A percentile compares a stretch with the other conserved stretches of the same genome.
These are phyloP conservation scores for Candida ficus DNA, from an alignment of 805 yeast genomes.

Conservation along the genomic window DNA sequence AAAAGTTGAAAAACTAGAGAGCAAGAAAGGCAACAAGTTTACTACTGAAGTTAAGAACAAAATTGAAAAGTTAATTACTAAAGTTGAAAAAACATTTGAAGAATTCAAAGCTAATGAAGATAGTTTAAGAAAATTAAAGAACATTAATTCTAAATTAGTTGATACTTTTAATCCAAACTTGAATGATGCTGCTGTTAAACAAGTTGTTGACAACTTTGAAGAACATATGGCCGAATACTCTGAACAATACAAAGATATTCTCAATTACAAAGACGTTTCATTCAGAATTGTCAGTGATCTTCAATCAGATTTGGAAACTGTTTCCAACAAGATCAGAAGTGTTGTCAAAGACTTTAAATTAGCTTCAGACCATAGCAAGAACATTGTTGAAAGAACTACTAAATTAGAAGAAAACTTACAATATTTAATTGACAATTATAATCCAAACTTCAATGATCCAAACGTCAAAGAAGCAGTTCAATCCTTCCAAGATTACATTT, in stretches of 20 bases:
- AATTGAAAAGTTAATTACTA: slow-evolving; percentile 8
- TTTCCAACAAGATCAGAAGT: too few relatives aligned
- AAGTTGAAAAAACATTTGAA: slow-evolving; percentile 16
- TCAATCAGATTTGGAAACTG: too few relatives aligned
- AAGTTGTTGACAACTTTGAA: slow-evolving; percentile 47
- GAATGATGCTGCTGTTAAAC: slow-evolving; percentile 83
- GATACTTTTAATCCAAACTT: slow-evolving; percentile 73
- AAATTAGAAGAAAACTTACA: slow-evolving; percentile 40
- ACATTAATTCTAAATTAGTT: slow-evolving; percentile 43
- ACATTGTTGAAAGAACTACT: slow-evolving; percentile 18
- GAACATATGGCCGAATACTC: slow-evolving; percentile 8
- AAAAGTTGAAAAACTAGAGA: slow-evolving; percentile 1
- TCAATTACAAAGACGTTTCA: not conserved
- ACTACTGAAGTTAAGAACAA: slow-evolving; percentile 8
- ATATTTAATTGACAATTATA: slow-evolving; percentile 48
- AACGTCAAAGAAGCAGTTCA: slow-evolving; percentile 62
- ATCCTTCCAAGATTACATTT: slow-evolving; percentile 41
- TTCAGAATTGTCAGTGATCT: not conserved
- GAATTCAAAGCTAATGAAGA: slow-evolving; percentile 19
- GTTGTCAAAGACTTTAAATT: slow-evolving; percentile 6
- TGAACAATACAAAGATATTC: slow-evolving; percentile 3
- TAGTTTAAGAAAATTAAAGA: slow-evolving; percentile 21
- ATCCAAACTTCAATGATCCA: slow-evolving; percentile 72
- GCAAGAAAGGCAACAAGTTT: not conserved
- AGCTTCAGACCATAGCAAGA: slow-evolving; percentile 11